Conservation (phyloP, 1,284 basidiomycete genomes). For the Cryptococcus sp. region DNA sequence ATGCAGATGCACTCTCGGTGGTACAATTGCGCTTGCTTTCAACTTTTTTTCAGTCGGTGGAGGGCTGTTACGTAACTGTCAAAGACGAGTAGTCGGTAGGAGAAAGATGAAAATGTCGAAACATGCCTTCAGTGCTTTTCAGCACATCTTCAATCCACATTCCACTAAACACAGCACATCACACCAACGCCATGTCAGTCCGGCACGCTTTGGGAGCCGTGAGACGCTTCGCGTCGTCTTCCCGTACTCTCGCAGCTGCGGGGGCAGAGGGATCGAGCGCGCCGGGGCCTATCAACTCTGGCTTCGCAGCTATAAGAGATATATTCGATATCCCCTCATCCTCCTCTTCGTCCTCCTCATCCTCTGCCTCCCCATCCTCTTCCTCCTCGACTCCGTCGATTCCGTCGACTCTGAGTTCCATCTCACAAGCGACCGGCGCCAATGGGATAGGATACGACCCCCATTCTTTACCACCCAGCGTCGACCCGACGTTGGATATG, state of each 20-base stretch:
- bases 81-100: too few species aligned
- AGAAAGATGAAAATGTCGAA: too few species aligned
- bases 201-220: not conserved
- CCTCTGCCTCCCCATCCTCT: conserved; percentile 8
- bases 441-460: conserved; percentile 38
- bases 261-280: not conserved
- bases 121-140: too few species aligned
- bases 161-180: too few species aligned
- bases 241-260: not conserved
- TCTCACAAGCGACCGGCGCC: not conserved
- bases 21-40: too few species aligned
- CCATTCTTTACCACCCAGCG: conserved; percentile 63
- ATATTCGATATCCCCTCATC: conserved; percentile 10
- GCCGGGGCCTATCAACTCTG: not conserved
- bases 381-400: conserved; percentile 3
- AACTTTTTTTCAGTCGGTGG: too few species aligned
- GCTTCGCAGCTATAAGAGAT: conserved; percentile 14
- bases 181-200: conserved; percentile 1
- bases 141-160: too few species aligned
- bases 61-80: too few species aligned
- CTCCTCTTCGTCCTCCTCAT: conserved; percentile 7
- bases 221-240: not conserved
- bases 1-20: too few species aligned
- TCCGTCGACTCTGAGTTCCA: conserved; percentile 6
- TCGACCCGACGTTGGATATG: conserved; percentile 74